phyloP scores from a whole-genome alignment of 2,329 filamentous ascomycete genomes.

The Sarocladiaceae sp. region DNA sequence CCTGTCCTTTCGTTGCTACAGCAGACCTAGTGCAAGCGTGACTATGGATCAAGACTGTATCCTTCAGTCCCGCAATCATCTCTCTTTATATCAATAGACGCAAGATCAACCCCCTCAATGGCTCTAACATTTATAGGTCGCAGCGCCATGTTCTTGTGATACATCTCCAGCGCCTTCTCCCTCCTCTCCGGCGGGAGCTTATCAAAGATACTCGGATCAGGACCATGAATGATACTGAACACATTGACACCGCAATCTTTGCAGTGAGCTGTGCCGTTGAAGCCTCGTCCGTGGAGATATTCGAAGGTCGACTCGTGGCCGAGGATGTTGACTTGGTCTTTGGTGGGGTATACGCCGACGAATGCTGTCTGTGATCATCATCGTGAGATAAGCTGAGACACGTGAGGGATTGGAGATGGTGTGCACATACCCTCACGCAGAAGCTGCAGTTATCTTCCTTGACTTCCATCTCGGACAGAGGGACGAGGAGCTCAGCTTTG shows the following conservation, averaged over 20 bases:
- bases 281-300: slow-evolving; percentile 19
- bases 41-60: slow-evolving; percentile 15
- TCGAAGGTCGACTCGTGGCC: slow-evolving; percentile 21
- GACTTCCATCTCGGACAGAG: slow-evolving; percentile 36
- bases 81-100: slow-evolving; percentile 13
- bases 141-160: slow-evolving; percentile 19
- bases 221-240: slow-evolving; percentile 24
- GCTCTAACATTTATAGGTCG: slow-evolving; percentile 21
- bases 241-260: slow-evolving; percentile 24
- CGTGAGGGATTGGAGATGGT: too few species aligned
- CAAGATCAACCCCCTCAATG: slow-evolving; percentile 17
- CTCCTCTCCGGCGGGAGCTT: slow-evolving; percentile 20
- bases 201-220: slow-evolving; percentile 23
- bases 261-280: slow-evolving; percentile 19
- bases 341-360: slow-evolving; percentile 23
- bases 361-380: slow-evolving; percentile 19
- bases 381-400: too few species aligned
- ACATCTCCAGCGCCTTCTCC: slow-evolving; percentile 16
- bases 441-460: slow-evolving; percentile 34
- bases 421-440: slow-evolving; percentile 22
- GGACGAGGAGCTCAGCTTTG: slow-evolving; percentile 14
- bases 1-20: too few species aligned
- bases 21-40: too few species aligned
- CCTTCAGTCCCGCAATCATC: slow-evolving; percentile 21
- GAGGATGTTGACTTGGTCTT: slow-evolving; percentile 21